Evolutionary conservation across 495 filamentous ascomycete species (phyloP).

Genomic region (Lasiosphaeria ovina): DNA sequence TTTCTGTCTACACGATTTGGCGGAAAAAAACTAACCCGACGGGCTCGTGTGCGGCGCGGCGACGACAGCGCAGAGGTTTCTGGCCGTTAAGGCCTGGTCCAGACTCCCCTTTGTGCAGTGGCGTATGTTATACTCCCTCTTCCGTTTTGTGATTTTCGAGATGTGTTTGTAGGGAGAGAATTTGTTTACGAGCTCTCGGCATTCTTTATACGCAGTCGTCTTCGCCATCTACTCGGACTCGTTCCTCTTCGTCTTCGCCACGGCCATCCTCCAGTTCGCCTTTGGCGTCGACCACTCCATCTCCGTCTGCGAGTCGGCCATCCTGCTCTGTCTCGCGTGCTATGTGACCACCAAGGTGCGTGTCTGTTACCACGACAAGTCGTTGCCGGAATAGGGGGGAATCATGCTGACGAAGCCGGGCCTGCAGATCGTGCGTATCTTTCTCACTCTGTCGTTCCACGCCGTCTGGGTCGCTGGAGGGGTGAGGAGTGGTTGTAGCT

Average conservation of each 20-base stretch:
- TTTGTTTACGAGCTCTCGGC: background rate
- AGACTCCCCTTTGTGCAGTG: conserved; percentile 45
- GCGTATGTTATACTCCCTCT: conserved; percentile 34
- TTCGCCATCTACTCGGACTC: conserved; percentile 53
- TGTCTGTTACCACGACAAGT: background rate
- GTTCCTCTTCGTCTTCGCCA: conserved; percentile 49
- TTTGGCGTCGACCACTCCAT: conserved; percentile 44
- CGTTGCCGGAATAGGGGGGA: background rate
- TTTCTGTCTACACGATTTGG: no score
- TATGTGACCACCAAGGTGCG: conserved; percentile 54
- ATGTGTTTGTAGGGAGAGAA: no score
- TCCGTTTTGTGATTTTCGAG: background rate
- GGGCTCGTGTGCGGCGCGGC: background rate
- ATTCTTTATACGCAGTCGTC: conserved; percentile 36
- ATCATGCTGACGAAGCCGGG: conserved; percentile 8
- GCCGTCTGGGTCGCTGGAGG: background rate
- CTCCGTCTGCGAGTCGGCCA: conserved; percentile 46
- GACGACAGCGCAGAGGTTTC: conserved; percentile 34
- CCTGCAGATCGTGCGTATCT: conserved; percentile 39
- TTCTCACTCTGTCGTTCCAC: background rate
- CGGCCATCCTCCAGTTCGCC: conserved; percentile 48
- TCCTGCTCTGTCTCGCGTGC: conserved; percentile 49
- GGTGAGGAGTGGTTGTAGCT: background rate
- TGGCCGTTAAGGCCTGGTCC: conserved; percentile 42
- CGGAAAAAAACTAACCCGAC: no score